A percentile compares a stretch with the other conserved stretches of the same genome.
Evolutionary conservation across 2,329 filamentous ascomycete species (phyloP).

Genomic region (Xylaria sp.): DNA sequence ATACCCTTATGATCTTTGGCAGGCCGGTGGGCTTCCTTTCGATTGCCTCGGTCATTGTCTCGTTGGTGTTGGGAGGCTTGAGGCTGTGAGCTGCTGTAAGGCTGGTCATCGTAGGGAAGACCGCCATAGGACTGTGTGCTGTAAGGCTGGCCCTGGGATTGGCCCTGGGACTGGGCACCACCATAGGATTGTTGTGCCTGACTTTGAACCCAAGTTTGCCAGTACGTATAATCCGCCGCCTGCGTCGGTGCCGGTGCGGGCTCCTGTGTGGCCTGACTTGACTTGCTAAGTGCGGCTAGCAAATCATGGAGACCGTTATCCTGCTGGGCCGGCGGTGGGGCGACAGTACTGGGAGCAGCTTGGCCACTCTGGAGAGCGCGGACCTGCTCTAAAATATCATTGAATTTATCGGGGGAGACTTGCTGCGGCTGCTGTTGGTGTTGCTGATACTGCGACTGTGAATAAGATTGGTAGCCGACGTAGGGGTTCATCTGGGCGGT

Average conservation of each 20-base stretch:
- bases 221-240: slow-evolving; percentile 17
- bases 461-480: slow-evolving; percentile 17
- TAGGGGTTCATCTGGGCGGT: slow-evolving; percentile 8
- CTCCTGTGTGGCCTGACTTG: slow-evolving; percentile 2
- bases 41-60: slow-evolving; percentile 36
- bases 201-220: slow-evolving; percentile 27
- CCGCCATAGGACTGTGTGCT: slow-evolving; percentile 11
- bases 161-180: slow-evolving; percentile 7
- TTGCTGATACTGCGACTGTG: slow-evolving; percentile 19
- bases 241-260: slow-evolving; percentile 16
- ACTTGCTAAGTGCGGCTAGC: slow-evolving; percentile 30
- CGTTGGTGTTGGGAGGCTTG: slow-evolving; percentile 25
- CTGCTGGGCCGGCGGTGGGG: slow-evolving; percentile 25
- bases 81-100: slow-evolving; percentile 32
- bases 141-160: slow-evolving; percentile 18
- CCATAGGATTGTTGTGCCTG: slow-evolving; percentile 20
- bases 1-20: slow-evolving; percentile 46
- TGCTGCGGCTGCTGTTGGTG: slow-evolving; percentile 23
- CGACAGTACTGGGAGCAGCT: slow-evolving; percentile 17
- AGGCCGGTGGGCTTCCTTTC: slow-evolving; percentile 46
- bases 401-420: slow-evolving; percentile 22
- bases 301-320: slow-evolving; percentile 31
- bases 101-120: slow-evolving; percentile 15
- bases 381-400: slow-evolving; percentile 33
- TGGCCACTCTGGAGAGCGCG: slow-evolving; percentile 29